Evolutionary conservation across 2,329 filamentous ascomycete genomes (phyloP).

Genomic region (Alternaria sp.): DNA sequence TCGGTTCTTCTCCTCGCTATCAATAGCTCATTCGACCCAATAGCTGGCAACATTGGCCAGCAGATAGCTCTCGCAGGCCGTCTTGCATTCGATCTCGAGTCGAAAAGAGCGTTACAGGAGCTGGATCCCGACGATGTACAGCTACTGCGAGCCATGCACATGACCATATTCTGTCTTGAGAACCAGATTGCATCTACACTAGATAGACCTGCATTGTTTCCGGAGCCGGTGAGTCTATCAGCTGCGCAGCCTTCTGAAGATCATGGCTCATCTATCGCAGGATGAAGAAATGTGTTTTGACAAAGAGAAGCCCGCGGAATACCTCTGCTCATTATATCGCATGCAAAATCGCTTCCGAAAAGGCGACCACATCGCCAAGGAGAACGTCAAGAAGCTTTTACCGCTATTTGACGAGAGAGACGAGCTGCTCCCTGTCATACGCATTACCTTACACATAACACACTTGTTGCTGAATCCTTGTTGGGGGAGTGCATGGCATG

Average conservation of each 20-base stretch:
- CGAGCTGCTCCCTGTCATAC: slow-evolving; percentile 34
- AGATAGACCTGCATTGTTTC: slow-evolving; percentile 44
- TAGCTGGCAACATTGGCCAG: slow-evolving; percentile 44
- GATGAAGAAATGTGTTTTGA: slow-evolving; percentile 38
- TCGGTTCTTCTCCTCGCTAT: slow-evolving; percentile 43
- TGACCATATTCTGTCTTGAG: slow-evolving; percentile 45
- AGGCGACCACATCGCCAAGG: slow-evolving; percentile 28
- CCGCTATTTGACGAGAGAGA: slow-evolving; percentile 34
- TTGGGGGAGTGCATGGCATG: slow-evolving; percentile 42
- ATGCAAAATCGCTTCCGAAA: slow-evolving; percentile 46
- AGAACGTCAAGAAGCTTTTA: slow-evolving; percentile 30
- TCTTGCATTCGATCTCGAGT: slow-evolving; percentile 41
- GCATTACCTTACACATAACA: slow-evolving; percentile 40
- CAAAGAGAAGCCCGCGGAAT: slow-evolving; percentile 34
- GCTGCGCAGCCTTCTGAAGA: background rate
- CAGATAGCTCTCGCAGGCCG: slow-evolving; percentile 45
- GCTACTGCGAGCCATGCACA: slow-evolving; percentile 40
- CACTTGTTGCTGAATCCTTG: slow-evolving; percentile 41
- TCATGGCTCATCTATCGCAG: slow-evolving; percentile 23
- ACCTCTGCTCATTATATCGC: slow-evolving; percentile 44
- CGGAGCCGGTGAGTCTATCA: slow-evolving; percentile 37
- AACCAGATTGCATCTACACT: slow-evolving; percentile 45
- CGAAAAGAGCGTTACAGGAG: slow-evolving; percentile 35
- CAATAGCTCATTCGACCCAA: slow-evolving; percentile 45
- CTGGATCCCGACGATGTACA: slow-evolving; percentile 25